Conservation (phyloP, 2,329 filamentous ascomycete species). For the Botryosphaeria dothidea region DNA sequence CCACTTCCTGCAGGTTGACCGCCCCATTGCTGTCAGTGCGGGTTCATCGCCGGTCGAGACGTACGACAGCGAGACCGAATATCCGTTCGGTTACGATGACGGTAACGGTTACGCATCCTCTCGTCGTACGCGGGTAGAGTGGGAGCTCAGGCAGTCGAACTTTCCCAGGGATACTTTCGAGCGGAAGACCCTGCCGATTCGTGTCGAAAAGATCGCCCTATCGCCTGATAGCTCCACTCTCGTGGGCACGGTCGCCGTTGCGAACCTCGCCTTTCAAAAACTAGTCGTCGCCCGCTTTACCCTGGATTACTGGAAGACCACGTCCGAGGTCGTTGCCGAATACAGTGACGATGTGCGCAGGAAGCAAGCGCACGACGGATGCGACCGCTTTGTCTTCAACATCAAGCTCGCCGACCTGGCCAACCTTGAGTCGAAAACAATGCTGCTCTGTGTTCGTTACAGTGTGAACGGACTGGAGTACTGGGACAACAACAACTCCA, state of each 20-base stretch:
- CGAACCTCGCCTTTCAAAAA: conserved; percentile 90
- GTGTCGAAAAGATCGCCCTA: conserved; percentile 82
- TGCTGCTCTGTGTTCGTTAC: conserved; percentile 91
- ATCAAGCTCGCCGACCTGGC: conserved; percentile 91
- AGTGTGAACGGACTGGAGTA: conserved; percentile 79
- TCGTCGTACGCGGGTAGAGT: conserved; percentile 62
- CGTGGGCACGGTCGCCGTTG: conserved; percentile 79
- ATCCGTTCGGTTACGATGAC: conserved; percentile 71
- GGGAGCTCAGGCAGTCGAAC: conserved; percentile 84
- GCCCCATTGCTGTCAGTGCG: conserved; percentile 93
- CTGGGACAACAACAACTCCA: conserved; percentile 89
- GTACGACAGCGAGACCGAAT: conserved; percentile 85
- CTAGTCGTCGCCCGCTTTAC: conserved; percentile 90
- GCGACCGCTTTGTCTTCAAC: conserved; percentile 90
- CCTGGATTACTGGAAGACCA: conserved; percentile 97
- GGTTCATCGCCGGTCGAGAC: conserved; percentile 87
- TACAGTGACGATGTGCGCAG: conserved; percentile 77
- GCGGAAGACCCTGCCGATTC: conserved; percentile 67
- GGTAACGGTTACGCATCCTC: conserved; percentile 33
- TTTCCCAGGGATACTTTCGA: conserved; percentile 70
- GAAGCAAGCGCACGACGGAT: conserved; percentile 64
- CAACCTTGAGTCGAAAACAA: conserved; percentile 87
- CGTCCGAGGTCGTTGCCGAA: conserved; percentile 89
- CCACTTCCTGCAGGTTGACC: conserved; percentile 91
- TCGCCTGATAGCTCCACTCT: conserved; percentile 85